These are phyloP conservation scores for Blumeria hordei DNA, from an alignment of 2,329 filamentous ascomycete genomes.

Conservation along the genomic window DNA sequence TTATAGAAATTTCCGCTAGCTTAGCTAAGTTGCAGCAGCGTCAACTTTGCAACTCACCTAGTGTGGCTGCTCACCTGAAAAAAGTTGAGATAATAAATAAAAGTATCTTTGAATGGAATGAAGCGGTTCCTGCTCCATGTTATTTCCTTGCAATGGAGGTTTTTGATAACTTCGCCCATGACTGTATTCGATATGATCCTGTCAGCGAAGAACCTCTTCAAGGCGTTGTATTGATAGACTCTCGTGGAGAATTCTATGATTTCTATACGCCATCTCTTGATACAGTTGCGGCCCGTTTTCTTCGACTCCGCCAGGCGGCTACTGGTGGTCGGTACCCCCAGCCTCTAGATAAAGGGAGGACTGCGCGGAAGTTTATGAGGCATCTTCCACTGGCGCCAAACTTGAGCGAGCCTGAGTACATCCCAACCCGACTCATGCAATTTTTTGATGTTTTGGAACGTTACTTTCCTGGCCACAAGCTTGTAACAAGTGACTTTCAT, in stretches of 20 bases:
- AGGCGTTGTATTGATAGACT: slow-evolving; percentile 68
- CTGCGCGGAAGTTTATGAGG: slow-evolving; percentile 34
- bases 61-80: slow-evolving; percentile 49
- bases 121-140: slow-evolving; percentile 72
- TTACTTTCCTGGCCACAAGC: slow-evolving; percentile 73
- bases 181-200: slow-evolving; percentile 75
- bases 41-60: slow-evolving; percentile 40
- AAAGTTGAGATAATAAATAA: slow-evolving; percentile 89
- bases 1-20: slow-evolving; percentile 80
- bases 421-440: slow-evolving; percentile 83
- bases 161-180: slow-evolving; percentile 95
- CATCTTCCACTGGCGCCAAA: slow-evolving; percentile 49
- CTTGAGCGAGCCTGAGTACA: slow-evolving; percentile 67
- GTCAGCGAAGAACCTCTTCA: slow-evolving; percentile 63
- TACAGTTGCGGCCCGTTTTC: slow-evolving; percentile 56
- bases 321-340: slow-evolving; percentile 34
- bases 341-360: slow-evolving; percentile 30
- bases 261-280: slow-evolving; percentile 70
- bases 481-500: slow-evolving; percentile 81
- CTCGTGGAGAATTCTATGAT: slow-evolving; percentile 74
- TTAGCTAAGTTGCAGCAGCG: slow-evolving; percentile 56
- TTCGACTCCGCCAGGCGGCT: slow-evolving; percentile 64
- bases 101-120: slow-evolving; percentile 84
- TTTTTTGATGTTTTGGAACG: slow-evolving; percentile 81
- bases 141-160: slow-evolving; percentile 97